These are phyloP conservation scores for Paracorniculantispora psalliotae DNA, from an alignment of 2,329 filamentous ascomycete genomes.

Conservation along the genomic window DNA sequence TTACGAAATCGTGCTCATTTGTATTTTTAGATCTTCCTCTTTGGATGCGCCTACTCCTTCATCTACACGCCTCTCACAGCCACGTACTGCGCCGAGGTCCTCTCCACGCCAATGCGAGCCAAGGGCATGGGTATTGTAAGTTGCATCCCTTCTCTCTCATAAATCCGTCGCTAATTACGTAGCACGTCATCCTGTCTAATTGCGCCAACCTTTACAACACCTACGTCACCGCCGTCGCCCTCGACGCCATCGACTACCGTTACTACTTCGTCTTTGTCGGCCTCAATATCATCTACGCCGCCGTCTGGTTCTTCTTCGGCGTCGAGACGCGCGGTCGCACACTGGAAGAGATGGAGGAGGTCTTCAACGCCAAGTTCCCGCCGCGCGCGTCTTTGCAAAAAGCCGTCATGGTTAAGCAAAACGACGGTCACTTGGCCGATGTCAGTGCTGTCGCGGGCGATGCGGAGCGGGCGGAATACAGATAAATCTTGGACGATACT, in stretches of 20 bases:
- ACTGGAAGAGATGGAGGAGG: conserved; percentile 41
- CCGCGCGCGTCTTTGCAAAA: conserved; percentile 33
- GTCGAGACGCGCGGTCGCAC: conserved; percentile 29
- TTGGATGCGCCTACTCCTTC: conserved; percentile 47
- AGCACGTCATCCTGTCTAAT: conserved; percentile 25
- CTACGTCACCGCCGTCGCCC: conserved; percentile 26
- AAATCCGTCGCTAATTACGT: not conserved
- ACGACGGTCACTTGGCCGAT: conserved; percentile 19
- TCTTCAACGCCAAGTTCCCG: conserved; percentile 33
- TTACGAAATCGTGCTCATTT: not conserved
- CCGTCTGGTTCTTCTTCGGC: conserved; percentile 25
- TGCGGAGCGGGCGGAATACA: not conserved
- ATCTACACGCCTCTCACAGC: conserved; percentile 44
- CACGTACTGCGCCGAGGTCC: conserved; percentile 32
- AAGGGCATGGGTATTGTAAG: conserved; percentile 32
- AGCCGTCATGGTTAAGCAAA: conserved; percentile 23
- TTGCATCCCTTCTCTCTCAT: not conserved
- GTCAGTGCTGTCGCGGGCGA: conserved; percentile 5
- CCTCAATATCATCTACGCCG: conserved; percentile 25
- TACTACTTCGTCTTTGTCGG: conserved; percentile 30
- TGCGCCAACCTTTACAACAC: conserved; percentile 29
- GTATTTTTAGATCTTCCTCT: conserved; percentile 43
- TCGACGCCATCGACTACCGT: conserved; percentile 26
- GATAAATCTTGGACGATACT: too few relatives aligned
- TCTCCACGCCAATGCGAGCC: conserved; percentile 28